Base-by-base conservation (phyloP, 345 rosid genomes). In the Citrus unshiu region DNA sequence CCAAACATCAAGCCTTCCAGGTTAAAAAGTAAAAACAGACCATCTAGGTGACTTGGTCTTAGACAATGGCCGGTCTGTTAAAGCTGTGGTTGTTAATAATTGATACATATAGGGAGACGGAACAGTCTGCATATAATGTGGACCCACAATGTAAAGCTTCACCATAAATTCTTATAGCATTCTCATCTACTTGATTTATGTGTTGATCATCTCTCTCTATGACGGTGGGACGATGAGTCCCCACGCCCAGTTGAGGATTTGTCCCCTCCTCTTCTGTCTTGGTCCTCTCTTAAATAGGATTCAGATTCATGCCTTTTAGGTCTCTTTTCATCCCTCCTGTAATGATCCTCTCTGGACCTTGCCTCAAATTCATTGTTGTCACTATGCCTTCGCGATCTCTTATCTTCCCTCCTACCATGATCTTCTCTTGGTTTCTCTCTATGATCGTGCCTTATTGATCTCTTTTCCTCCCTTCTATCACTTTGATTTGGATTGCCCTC, bases 301-400 rank as follows among this genome's bases (percentile, higher is more conserved):
- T 80, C 88, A 61, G 87, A 78, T n/a, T 83, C 84, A 8, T 63
- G 79, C 84, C 86, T 87, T 68, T 79, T 82, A 35, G 85, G 76
- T 79, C 89, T 72, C 73, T 70, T 82, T 56, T 82, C 77, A 22
- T 80, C 70, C 68, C 68, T 76, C 59, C 71, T 66, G 57, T 84
- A 82, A 57, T 67, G 74, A 74, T 85, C 90, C 37, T 80, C 84
- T 70, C 80, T 79, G 7, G 73, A 27, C 70, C 81, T 81, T 56
- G 77, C 57, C 58, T 79, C 88, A 66, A 85, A 79, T 18, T 81
- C 61, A 63, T 56, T 32, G 14, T 30, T 70, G 58, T 29, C 64
- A 46, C n/a, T 85, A 6, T 66, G 80, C 86, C 86, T 86, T 70
- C 83, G 80, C 32, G 81, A 79, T 78, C 89, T 70, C 68, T 76